Conservation (phyloP, 164 flowering plant genomes). For the Taxillus chinensis region DNA sequence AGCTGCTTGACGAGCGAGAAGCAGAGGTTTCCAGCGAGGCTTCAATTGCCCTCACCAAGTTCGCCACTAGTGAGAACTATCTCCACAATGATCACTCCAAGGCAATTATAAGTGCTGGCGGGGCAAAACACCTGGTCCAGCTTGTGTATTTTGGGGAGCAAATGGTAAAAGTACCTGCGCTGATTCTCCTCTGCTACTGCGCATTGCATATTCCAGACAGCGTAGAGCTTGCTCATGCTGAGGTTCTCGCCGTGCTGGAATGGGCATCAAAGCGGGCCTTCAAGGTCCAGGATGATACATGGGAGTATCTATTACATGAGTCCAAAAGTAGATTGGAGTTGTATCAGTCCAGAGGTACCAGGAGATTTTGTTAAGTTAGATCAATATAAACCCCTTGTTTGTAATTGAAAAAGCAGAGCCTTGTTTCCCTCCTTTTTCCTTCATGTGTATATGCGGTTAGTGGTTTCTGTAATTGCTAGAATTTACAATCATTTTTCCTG, state of each 20-base stretch:
- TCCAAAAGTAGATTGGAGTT: conserved; percentile 40
- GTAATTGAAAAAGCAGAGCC: not conserved
- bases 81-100: conserved; percentile 42
- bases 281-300: conserved; percentile 20
- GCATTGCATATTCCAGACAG: conserved; percentile 43
- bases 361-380: conserved; percentile 17
- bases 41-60: conserved; percentile 34
- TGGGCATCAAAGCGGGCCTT: conserved; percentile 43
- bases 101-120: conserved; percentile 42
- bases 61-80: conserved; percentile 37
- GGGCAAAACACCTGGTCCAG: conserved; percentile 39
- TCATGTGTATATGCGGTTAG: conserved; percentile 15
- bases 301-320: conserved; percentile 29
- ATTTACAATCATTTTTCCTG: not conserved
- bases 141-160: conserved; percentile 46
- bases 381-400: not conserved
- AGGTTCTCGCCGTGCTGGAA: conserved; percentile 39
- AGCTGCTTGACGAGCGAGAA: conserved; percentile 44
- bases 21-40: conserved; percentile 35
- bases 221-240: conserved; percentile 35
- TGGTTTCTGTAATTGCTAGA: conserved; percentile 2
- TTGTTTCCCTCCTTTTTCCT: not conserved
- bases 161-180: conserved; percentile 23
- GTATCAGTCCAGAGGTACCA: conserved; percentile 47
- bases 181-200: conserved; percentile 31